Evolutionary conservation across 768 basidiomycete genomes (phyloP).

Genomic region (Pulveroboletus sp.): DNA sequence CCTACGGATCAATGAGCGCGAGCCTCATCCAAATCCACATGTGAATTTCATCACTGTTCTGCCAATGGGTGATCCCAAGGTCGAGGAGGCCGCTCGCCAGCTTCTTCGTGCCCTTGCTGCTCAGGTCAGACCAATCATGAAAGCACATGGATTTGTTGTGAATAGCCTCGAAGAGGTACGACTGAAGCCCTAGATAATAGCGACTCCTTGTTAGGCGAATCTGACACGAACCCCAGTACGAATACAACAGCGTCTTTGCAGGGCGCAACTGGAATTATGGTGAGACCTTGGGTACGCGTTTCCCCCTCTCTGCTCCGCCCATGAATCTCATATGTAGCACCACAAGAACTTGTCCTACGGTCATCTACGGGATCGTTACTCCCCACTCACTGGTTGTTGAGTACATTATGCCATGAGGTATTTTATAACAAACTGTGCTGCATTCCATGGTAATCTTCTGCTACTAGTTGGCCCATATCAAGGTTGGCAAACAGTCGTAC

Average conservation of each 20-base stretch:
- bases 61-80: constrained; percentile 35
- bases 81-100: constrained; percentile 62
- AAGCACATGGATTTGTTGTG: constrained; percentile 64
- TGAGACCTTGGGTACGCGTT: constrained; percentile 60
- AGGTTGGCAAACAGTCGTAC: constrained; percentile 38
- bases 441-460: constrained; percentile 4
- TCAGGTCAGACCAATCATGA: constrained; percentile 82
- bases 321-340: neutral
- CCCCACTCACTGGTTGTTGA: constrained; percentile 64
- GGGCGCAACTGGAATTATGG: constrained; percentile 85
- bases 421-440: constrained; percentile 10
- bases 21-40: constrained; percentile 68
- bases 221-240: constrained; percentile 47
- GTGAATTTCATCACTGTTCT: constrained; percentile 73
- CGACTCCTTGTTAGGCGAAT: neutral
- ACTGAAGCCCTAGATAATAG: neutral
- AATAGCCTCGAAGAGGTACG: constrained; percentile 80
- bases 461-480: constrained; percentile 72
- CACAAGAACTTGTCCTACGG: constrained; percentile 68
- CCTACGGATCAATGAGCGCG: constrained; percentile 60
- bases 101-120: constrained; percentile 75
- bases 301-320: neutral
- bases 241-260: constrained; percentile 71
- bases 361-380: constrained; percentile 56
- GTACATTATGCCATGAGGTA: constrained; percentile 82